Percentiles rank a stretch among this genome's conserved stretches.
These are phyloP conservation scores for Metarhizium sp. DNA, from an alignment of 2,329 filamentous ascomycete genomes.

Conservation along the genomic window DNA sequence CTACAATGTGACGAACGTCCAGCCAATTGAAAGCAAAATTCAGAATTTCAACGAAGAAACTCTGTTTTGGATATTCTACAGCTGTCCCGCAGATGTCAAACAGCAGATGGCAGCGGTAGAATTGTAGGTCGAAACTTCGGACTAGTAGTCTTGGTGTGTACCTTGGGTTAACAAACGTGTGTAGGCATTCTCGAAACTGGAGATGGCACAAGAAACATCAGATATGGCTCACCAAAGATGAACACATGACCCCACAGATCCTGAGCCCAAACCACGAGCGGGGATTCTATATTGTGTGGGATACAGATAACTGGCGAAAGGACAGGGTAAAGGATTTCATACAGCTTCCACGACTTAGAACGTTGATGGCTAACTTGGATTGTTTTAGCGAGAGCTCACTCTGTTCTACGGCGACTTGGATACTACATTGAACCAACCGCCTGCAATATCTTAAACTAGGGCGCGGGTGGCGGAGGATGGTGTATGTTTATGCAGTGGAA, in stretches of 20 bases:
- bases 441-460: conserved; percentile 17
- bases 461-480: neutral
- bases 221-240: conserved; percentile 59
- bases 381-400: conserved; percentile 45
- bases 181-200: conserved; percentile 55
- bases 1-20: conserved; percentile 57
- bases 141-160: neutral
- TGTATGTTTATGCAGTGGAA: conserved; percentile 5
- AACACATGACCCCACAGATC: conserved; percentile 52
- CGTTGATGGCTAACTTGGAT: conserved; percentile 5
- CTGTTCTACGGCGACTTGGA: conserved; percentile 55
- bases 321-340: conserved; percentile 53
- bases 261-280: conserved; percentile 51
- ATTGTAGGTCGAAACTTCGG: conserved; percentile 36
- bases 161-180: neutral
- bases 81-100: conserved; percentile 51
- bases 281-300: conserved; percentile 59
- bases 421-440: conserved; percentile 29
- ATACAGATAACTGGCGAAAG: conserved; percentile 51
- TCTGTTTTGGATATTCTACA: conserved; percentile 62
- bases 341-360: conserved; percentile 12
- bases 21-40: conserved; percentile 56
- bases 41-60: conserved; percentile 60
- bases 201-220: conserved; percentile 59
- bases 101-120: conserved; percentile 55